phyloP scores from a whole-genome alignment of 345 rosid species.

The Sisymbrium irio region DNA sequence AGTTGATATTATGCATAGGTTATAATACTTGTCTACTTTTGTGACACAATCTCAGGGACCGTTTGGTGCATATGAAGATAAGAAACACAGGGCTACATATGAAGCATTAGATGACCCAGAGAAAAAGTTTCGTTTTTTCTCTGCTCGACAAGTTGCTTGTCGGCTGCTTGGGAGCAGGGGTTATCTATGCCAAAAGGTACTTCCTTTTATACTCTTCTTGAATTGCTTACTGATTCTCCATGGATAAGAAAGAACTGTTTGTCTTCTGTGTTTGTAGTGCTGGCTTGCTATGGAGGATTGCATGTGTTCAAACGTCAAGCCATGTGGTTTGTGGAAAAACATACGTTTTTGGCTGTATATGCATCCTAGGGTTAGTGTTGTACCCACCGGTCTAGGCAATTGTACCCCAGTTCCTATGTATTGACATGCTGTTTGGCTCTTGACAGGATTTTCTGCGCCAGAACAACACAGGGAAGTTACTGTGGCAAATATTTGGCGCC shows the following conservation, averaged over 20 bases:
- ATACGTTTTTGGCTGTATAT: constrained; percentile 89
- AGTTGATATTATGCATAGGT: neutral
- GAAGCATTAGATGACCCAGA: constrained; percentile 70
- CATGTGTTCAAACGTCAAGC: constrained; percentile 71
- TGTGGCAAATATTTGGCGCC: constrained; percentile 89
- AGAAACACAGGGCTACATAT: constrained; percentile 88
- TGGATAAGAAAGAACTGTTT: neutral
- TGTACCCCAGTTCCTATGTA: neutral
- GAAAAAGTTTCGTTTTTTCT: constrained; percentile 66
- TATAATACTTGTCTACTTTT: neutral
- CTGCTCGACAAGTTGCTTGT: constrained; percentile 91
- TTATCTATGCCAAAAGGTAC: constrained; percentile 90
- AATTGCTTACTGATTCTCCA: neutral
- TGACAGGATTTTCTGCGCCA: constrained; percentile 86
- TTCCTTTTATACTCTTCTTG: neutral
- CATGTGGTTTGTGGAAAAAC: constrained; percentile 58
- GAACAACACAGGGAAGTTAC: constrained; percentile 93
- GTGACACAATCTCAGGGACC: constrained; percentile 53
- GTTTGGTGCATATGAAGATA: constrained; percentile 71
- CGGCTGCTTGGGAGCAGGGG: constrained; percentile 86
- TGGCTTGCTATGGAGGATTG: constrained; percentile 97
- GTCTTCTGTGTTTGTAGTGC: constrained; percentile 53
- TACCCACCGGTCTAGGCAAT: neutral
- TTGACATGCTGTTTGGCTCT: constrained; percentile 12
- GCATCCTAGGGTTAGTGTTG: constrained; percentile 89